Percentiles rank a stretch among this genome's conserved stretches.
Conservation (phyloP, 768 basidiomycete species). For the Boletus fagicola region DNA sequence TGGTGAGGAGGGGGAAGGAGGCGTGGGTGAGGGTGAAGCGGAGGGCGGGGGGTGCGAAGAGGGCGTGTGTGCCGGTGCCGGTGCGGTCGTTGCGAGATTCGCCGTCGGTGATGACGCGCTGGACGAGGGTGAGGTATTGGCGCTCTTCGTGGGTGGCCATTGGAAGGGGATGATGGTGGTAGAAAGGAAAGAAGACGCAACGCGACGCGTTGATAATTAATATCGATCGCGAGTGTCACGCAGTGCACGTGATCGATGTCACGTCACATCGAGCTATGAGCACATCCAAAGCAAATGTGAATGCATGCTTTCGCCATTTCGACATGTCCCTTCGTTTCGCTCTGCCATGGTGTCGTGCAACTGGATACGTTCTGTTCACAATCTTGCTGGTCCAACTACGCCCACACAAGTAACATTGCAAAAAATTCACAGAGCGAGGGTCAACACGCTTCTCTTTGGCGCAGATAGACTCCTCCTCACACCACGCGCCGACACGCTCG, state of each 20-base stretch:
- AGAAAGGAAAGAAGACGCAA: not conserved
- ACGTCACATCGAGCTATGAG: slow-evolving; percentile 7
- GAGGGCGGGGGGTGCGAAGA: slow-evolving; percentile 88
- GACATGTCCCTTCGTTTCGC: no score
- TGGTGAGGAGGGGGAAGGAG: slow-evolving; percentile 87
- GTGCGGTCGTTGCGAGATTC: slow-evolving; percentile 86
- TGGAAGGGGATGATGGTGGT: slow-evolving; percentile 8
- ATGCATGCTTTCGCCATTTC: no score
- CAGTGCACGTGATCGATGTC: slow-evolving; percentile 10
- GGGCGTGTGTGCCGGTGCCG: slow-evolving; percentile 87
- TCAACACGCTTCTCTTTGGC: no score
- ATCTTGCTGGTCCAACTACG: no score
- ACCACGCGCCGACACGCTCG: no score
- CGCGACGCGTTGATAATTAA: slow-evolving; percentile 8
- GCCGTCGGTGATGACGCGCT: slow-evolving; percentile 70
- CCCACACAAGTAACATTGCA: no score
- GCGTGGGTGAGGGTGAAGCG: slow-evolving; percentile 81
- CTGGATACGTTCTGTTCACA: no score
- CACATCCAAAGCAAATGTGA: no score
- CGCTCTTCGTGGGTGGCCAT: slow-evolving; percentile 68
- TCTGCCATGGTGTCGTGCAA: no score
- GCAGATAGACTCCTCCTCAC: no score
- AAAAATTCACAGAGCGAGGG: no score
- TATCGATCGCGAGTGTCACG: slow-evolving; percentile 7
- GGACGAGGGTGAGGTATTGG: slow-evolving; percentile 86